Conservation (phyloP, 805 yeast species). For the Sugiyamaella boreocaroliniensis region DNA sequence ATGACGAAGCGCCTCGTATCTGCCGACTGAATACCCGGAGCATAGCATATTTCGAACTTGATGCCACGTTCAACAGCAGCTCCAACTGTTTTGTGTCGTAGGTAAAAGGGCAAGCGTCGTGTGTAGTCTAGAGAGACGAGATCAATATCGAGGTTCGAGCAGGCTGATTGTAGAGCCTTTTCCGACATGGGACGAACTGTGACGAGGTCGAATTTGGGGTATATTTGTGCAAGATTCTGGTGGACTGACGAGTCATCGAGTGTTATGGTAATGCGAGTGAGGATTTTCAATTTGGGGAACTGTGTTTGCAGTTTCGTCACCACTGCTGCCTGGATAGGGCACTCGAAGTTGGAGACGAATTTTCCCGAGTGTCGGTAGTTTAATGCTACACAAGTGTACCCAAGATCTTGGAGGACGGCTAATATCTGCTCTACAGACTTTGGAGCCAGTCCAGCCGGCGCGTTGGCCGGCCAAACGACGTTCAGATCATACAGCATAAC, state of each 20-base stretch:
- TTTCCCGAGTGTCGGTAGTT: slow-evolving; percentile 41
- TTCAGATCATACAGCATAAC: slow-evolving; percentile 32
- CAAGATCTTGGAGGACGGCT: slow-evolving; percentile 32
- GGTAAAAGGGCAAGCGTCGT: slow-evolving; percentile 60
- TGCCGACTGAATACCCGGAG: slow-evolving; percentile 23
- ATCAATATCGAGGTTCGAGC: slow-evolving; percentile 74
- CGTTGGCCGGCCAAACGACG: slow-evolving; percentile 31
- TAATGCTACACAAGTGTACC: slow-evolving; percentile 72
- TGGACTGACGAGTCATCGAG: slow-evolving; percentile 74
- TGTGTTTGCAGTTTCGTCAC: slow-evolving; percentile 23
- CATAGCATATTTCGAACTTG: slow-evolving; percentile 70
- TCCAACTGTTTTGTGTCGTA: slow-evolving; percentile 79
- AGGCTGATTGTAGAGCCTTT: slow-evolving; percentile 66
- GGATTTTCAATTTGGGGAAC: slow-evolving; percentile 43
- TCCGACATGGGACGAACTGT: slow-evolving; percentile 79
- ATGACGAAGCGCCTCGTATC: slow-evolving; percentile 56
- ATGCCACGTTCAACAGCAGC: slow-evolving; percentile 80
- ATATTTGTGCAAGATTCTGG: slow-evolving; percentile 45
- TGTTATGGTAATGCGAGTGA: slow-evolving; percentile 66
- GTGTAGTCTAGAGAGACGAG: slow-evolving; percentile 65
- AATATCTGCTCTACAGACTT: slow-evolving; percentile 19
- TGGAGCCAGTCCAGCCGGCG: slow-evolving; percentile 9
- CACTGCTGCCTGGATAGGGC: slow-evolving; percentile 34
- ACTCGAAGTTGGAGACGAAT: slow-evolving; percentile 20
- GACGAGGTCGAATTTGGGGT: slow-evolving; percentile 59